A percentile compares a stretch with the other conserved stretches of the same genome.
phyloP scores from a whole-genome alignment of 2,329 filamentous ascomycete species.

The Cordyceps farinosa region DNA sequence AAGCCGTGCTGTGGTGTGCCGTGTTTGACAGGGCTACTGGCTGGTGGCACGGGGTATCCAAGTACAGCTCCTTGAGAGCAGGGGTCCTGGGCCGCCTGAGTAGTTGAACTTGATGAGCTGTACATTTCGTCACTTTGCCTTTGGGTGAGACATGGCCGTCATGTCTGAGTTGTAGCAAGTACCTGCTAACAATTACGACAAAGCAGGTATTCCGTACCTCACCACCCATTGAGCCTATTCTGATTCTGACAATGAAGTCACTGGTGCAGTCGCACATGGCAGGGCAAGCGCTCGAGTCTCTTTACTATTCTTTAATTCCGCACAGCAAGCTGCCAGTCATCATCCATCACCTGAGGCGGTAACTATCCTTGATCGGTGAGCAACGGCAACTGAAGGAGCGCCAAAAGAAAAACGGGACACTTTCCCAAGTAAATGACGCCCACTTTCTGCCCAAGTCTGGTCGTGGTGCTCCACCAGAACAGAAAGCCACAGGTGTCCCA shows the following conservation, averaged over 20 bases:
- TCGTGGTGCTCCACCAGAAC: background rate
- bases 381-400: background rate
- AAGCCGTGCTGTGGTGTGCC: background rate
- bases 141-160: background rate
- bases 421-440: slow-evolving; percentile 9
- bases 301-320: no score
- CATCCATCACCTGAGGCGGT: no score
- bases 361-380: no score
- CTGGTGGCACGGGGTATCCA: background rate
- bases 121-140: background rate
- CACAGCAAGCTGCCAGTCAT: no score
- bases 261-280: background rate
- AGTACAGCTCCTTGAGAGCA: background rate
- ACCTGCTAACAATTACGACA: background rate
- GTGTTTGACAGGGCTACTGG: background rate
- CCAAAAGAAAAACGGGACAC: background rate
- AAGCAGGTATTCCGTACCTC: background rate
- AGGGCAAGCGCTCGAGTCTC: background rate
- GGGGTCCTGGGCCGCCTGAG: background rate
- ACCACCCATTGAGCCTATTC: background rate
- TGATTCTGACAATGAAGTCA: background rate
- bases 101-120: background rate
- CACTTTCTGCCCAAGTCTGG: slow-evolving; percentile 10
- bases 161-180: background rate
- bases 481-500: background rate